Evolutionary conservation across 2,329 filamentous ascomycete genomes (phyloP), one percentile per base, ranked within the genome.

Genomic region (Nigrospora osmanthi): DNA sequence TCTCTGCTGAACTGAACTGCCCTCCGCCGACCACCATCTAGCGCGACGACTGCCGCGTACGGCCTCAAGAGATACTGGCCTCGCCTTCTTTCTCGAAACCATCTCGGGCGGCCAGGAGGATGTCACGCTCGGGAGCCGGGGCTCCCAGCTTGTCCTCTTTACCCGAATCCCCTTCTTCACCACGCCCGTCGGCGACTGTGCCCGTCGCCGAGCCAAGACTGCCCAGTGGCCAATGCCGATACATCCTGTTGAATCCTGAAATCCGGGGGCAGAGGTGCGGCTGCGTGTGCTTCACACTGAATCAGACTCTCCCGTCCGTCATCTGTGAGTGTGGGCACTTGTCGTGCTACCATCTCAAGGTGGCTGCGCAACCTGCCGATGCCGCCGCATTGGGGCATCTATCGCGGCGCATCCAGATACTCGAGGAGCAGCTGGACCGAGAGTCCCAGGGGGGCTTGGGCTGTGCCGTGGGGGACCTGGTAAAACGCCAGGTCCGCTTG

Each of bases 241-340:
- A 76, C 53, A 80, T 81, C 49, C 59, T 81, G 30, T 65, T 77
- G 28, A 67, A 74, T 45, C 74, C 77, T 6, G 75, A 77, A 53
- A 66, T 78, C 57, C 76, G 73, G 52, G 76, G 77, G 42, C 69
- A 77, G 47, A 73, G 78, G 37, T 81, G 78, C 58, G 76, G 71
- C 38, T 81, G 78, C 53, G 72, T 76, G 49, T 68, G 71, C 48
- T 81, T 81, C 58, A 71, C 71, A 5, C 68, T 75, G 46, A 80
- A 78, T 58, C 67, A 65, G 42, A 57, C 65, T n/a, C 63, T 75
- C 11, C 76, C 77, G 1, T 71, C 76, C 34, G 73, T 75, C 43
- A 70, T 64, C 16, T 81, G 78, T 53, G 70, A 78, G 42, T 81
- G 78, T 52, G 78, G 78, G 6, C 78, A 81, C 55, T 69, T 78